phyloP scores from a whole-genome alignment of 2,329 filamentous ascomycete species.

The Blastomyces gilchristii region DNA sequence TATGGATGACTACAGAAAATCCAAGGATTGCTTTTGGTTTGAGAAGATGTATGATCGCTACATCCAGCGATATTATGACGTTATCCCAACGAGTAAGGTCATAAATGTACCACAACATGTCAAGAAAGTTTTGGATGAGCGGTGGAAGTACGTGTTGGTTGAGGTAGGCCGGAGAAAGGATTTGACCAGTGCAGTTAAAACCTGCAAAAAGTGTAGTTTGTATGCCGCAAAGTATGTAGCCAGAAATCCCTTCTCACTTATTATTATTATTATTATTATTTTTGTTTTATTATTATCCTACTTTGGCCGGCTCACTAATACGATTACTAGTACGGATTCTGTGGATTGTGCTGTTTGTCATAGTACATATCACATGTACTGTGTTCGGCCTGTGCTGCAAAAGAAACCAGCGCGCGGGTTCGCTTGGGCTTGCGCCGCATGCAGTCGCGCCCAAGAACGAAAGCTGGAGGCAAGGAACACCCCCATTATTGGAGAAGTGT shows the following conservation, averaged over 20 bases:
- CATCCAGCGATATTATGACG: conserved; percentile 95
- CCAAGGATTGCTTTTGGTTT: conserved; percentile 86
- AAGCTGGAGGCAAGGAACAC: conserved; percentile 85
- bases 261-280: too few species aligned
- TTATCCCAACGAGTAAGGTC: conserved; percentile 81
- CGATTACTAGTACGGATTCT: conserved; percentile 62
- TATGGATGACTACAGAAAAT: conserved; percentile 74
- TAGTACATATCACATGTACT: conserved; percentile 97
- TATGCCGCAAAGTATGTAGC: conserved; percentile 76
- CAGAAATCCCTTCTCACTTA: too few species aligned
- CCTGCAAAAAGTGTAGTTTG: conserved; percentile 80
- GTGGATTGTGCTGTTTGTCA: conserved; percentile 94
- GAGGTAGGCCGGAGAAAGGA: conserved; percentile 92
- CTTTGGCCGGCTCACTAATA: conserved; percentile 18
- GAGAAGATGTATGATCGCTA: conserved; percentile 97
- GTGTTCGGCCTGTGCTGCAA: conserved; percentile 77
- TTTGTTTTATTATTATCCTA: background rate
- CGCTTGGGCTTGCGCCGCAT: conserved; percentile 94
- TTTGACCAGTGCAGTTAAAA: conserved; percentile 88
- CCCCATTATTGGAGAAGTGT: conserved; percentile 52
- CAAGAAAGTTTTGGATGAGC: conserved; percentile 88
- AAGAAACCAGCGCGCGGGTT: conserved; percentile 97
- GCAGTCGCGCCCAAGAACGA: conserved; percentile 88
- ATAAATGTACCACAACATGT: conserved; percentile 94
- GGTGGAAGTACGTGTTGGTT: conserved; percentile 93